Base-by-base conservation (phyloP, 139 green algal genomes). In the Parachlorella kessleri region DNA sequence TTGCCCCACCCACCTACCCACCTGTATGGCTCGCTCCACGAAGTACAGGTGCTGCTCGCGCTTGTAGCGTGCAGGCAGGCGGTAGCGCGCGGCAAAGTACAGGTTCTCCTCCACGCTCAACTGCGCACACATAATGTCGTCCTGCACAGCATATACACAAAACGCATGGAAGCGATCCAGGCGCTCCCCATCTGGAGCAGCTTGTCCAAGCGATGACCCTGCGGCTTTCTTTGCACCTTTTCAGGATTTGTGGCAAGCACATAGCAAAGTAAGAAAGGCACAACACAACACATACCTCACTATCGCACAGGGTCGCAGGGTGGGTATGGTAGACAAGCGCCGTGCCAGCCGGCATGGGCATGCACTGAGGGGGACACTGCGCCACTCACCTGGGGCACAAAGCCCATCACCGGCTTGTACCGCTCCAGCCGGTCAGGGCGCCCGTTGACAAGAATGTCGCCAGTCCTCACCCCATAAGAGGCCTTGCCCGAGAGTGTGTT, bases 51-150 rank as follows among this genome's bases (percentile, higher is more conserved):
- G 88, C 73, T 90, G 59, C 21, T 55, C 38, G 24, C 66, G 67
- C 1, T 48, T 80, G 40, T 64, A 85, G 37, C 48, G 26, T 1
- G 71, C 59, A 1, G 84, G 82, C 79, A 93, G 79, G 55, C 86
- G 70, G 70, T 67, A 82, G 23, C 76, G 70, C 2, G 82, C 85
- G 4, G 76, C 79, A 78, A 92, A 94, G 2, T 77, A 40, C 35
- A 94, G 76, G 71, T 91, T 92, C 70, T 94, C 90, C 39, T 87
- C 73, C 55, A 96, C 92, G 3, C 84, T 93, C 30, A 96, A 75
- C 40, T 84, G 78, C 4, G 76, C 66, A 79, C 92, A 85, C 71
- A 96, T 86, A 63, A 93, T 89, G 77, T 96, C 92, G 78, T 94
- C 91, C 84, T 95, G 75, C 76, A 65, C 21, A 59, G 10, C 48